Conservation (phyloP, 495 filamentous ascomycete genomes). For the Hypoxylon perforatum region DNA sequence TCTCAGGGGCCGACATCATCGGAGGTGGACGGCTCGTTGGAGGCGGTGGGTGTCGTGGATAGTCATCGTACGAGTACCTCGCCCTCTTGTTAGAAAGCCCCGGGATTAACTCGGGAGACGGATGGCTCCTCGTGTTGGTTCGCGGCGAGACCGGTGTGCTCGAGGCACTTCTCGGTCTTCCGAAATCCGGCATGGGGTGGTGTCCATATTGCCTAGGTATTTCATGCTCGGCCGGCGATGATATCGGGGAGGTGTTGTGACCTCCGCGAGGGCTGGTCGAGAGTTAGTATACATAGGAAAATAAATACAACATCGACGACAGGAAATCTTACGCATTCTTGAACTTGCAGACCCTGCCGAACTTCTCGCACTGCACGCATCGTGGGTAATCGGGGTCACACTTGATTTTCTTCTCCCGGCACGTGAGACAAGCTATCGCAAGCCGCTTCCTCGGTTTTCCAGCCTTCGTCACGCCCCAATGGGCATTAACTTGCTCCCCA, state of each 20-base stretch:
- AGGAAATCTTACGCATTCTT: slow-evolving; percentile 79
- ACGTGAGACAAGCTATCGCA: slow-evolving; percentile 89
- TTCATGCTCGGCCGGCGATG: slow-evolving; percentile 61
- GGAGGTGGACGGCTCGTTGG: slow-evolving; percentile 39
- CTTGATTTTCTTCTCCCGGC: slow-evolving; percentile 96
- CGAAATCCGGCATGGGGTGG: slow-evolving; percentile 44
- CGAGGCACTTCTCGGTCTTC: slow-evolving; percentile 53
- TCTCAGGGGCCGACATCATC: slow-evolving; percentile 50
- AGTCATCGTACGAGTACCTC: slow-evolving; percentile 55
- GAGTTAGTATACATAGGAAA: slow-evolving; percentile 30
- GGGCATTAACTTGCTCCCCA: slow-evolving; percentile 86
- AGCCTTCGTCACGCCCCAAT: slow-evolving; percentile 93
- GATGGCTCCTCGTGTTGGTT: slow-evolving; percentile 48
- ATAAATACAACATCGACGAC: background rate
- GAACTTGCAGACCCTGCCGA: slow-evolving; percentile 83
- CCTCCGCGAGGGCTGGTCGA: slow-evolving; percentile 62
- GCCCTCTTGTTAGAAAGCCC: slow-evolving; percentile 53
- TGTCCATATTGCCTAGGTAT: slow-evolving; percentile 51
- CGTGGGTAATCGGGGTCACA: slow-evolving; percentile 88
- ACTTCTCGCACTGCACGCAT: slow-evolving; percentile 92
- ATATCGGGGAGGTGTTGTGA: slow-evolving; percentile 63
- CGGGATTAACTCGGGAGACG: slow-evolving; percentile 41
- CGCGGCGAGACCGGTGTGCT: slow-evolving; percentile 58
- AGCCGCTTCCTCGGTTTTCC: slow-evolving; percentile 90
- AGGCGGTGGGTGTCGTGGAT: slow-evolving; percentile 47